Percentiles rank a stretch among this genome's conserved stretches.
These are phyloP conservation scores for barrel medic (Medicago truncatula) DNA, from an alignment of 306 rosid species.

Conservation along the genomic window DNA sequence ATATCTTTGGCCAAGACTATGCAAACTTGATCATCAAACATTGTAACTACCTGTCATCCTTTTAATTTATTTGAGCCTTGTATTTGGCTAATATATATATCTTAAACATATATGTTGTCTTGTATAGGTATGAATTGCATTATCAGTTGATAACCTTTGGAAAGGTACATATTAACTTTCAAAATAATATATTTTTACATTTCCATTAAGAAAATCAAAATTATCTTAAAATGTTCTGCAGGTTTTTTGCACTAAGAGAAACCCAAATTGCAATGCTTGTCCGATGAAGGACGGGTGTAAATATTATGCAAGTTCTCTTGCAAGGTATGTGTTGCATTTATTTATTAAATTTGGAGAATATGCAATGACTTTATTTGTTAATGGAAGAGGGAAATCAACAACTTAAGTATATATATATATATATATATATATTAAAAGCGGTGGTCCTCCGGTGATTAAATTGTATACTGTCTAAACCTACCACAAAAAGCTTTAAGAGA, in stretches of 20 bases:
- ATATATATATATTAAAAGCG: too few species aligned
- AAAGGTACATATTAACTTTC: conserved; percentile 52
- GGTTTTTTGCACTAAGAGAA: conserved; percentile 70
- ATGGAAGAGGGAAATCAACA: neutral
- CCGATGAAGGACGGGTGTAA: conserved; percentile 65
- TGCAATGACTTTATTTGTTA: neutral
- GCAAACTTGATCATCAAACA: conserved; percentile 45
- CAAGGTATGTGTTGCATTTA: conserved; percentile 56
- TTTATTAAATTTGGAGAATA: neutral
- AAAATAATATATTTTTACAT: neutral
- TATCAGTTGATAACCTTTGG: conserved; percentile 81
- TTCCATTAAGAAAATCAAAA: neutral
- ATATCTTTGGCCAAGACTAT: conserved; percentile 79
- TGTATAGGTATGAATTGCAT: conserved; percentile 70
- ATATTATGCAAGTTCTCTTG: conserved; percentile 59
- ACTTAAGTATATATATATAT: neutral
- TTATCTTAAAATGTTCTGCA: conserved; percentile 31
- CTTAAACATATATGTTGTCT: neutral
- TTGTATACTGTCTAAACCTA: neutral
- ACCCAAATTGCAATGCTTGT: conserved; percentile 75
- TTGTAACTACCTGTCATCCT: conserved; percentile 51
- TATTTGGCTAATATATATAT: neutral
- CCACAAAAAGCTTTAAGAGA: neutral
- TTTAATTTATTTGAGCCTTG: neutral
- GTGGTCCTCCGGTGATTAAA: too few species aligned